A percentile compares a stretch with the other conserved stretches of the same genome.
Evolutionary conservation across 805 yeast species (phyloP).

Genomic region (Saturnispora hagleri): DNA sequence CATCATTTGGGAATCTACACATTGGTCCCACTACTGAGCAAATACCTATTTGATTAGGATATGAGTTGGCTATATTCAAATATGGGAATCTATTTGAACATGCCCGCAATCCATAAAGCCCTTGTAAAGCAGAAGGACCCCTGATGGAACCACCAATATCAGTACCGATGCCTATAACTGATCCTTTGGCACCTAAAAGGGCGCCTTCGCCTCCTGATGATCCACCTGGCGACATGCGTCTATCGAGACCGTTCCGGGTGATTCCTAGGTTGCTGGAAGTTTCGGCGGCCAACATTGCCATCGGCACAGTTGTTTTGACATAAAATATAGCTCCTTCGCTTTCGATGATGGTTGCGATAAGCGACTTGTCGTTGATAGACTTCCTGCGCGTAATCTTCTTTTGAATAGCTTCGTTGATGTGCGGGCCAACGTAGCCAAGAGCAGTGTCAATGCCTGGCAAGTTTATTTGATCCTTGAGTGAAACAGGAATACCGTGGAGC

Average conservation of each 20-base stretch:
- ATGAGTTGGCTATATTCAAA: slow-evolving; percentile 24
- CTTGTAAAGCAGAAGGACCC: slow-evolving; percentile 26
- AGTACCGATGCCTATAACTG: slow-evolving; percentile 31
- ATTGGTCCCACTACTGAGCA: slow-evolving; percentile 31
- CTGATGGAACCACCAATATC: slow-evolving; percentile 34
- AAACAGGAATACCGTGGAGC: slow-evolving; percentile 38
- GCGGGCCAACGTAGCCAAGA: slow-evolving; percentile 29
- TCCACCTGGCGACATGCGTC: slow-evolving; percentile 33
- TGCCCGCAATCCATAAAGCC: slow-evolving; percentile 28
- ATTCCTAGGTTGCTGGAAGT: slow-evolving; percentile 32
- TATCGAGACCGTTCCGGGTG: slow-evolving; percentile 31
- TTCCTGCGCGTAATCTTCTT: slow-evolving; percentile 17
- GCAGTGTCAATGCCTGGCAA: slow-evolving; percentile 32
- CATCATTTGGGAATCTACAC: slow-evolving; percentile 23
- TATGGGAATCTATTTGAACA: slow-evolving; percentile 30
- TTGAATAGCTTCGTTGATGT: slow-evolving; percentile 21
- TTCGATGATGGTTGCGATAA: slow-evolving; percentile 27
- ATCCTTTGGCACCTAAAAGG: slow-evolving; percentile 24
- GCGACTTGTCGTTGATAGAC: slow-evolving; percentile 24
- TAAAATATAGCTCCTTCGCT: slow-evolving; percentile 35
- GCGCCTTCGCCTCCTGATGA: slow-evolving; percentile 41
- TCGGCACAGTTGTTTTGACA: slow-evolving; percentile 37
- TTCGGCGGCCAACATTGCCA: slow-evolving; percentile 35
- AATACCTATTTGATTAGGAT: slow-evolving; percentile 26
- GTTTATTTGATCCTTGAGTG: slow-evolving; percentile 37